Evolutionary conservation across 2,329 filamentous ascomycete species (phyloP).

Genomic region (Pezicula carpinea): DNA sequence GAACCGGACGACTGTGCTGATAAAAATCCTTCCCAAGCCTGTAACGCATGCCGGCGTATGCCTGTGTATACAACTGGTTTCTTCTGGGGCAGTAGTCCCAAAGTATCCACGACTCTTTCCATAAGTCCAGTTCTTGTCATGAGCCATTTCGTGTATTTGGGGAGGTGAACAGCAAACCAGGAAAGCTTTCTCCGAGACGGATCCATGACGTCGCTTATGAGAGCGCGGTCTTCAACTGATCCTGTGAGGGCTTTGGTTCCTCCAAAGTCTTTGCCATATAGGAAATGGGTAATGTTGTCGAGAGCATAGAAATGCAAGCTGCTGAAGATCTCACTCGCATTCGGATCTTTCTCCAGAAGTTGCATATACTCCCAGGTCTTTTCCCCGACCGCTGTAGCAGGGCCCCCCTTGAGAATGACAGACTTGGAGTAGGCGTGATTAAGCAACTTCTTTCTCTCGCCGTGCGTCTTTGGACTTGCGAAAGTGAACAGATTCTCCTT

Average conservation of each 20-base stretch:
- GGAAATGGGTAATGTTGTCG: conserved; percentile 46
- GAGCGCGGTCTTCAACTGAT: conserved; percentile 29
- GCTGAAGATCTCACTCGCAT: conserved; percentile 39
- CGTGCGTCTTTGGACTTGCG: conserved; percentile 35
- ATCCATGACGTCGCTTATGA: conserved; percentile 45
- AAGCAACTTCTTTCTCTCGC: conserved; percentile 45
- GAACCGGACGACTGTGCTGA: conserved; percentile 1
- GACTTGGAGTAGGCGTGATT: conserved; percentile 50
- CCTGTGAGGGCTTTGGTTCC: conserved; percentile 39
- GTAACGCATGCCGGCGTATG: conserved; percentile 38
- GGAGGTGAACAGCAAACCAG: conserved; percentile 46
- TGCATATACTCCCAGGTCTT: conserved; percentile 37
- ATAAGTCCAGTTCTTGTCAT: conserved; percentile 36
- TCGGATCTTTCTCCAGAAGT: conserved; percentile 33
- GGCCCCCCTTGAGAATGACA: conserved; percentile 31
- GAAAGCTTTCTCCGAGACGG: conserved; percentile 38
- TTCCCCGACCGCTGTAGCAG: conserved; percentile 30
- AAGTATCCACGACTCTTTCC: conserved; percentile 28
- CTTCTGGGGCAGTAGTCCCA: conserved; percentile 41
- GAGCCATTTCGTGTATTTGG: conserved; percentile 41
- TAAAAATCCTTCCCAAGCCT: conserved; percentile 21
- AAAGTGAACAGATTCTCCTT: conserved; percentile 48
- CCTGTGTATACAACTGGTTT: conserved; percentile 47
- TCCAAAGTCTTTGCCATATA: conserved; percentile 40
- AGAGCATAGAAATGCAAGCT: conserved; percentile 49